These are phyloP conservation scores for Aureobasidium musti DNA, from an alignment of 2,329 filamentous ascomycete genomes.

Conservation along the genomic window DNA sequence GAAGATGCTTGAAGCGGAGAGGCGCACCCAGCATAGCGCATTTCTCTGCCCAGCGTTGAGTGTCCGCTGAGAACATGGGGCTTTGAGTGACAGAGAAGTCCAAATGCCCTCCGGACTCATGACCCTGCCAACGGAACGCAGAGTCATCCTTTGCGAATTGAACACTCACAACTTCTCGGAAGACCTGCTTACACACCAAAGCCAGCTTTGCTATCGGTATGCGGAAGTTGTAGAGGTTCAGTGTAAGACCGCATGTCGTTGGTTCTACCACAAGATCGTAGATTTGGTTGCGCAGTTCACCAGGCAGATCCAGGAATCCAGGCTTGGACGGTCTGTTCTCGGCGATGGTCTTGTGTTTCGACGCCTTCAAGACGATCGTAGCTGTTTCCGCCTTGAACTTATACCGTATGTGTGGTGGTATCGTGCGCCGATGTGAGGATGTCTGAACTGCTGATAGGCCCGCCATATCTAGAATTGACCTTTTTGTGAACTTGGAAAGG, in stretches of 20 bases:
- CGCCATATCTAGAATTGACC: neutral
- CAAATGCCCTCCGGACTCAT: neutral
- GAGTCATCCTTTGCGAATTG: neutral
- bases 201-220: neutral
- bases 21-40: neutral
- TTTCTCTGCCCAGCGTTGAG: neutral
- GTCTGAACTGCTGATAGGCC: neutral
- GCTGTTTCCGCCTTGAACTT: neutral
- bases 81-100: neutral
- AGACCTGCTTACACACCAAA: neutral
- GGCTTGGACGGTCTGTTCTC: neutral
- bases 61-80: neutral
- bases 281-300: neutral
- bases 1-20: neutral
- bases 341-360: no score
- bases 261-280: neutral
- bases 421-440: neutral
- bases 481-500: neutral
- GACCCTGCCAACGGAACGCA: neutral
- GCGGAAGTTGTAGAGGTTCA: neutral
- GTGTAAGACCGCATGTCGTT: neutral
- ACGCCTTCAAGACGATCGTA: neutral
- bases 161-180: neutral
- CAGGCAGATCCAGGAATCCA: neutral
- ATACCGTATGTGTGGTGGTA: neutral